Evolutionary conservation across 164 flowering plant genomes (phyloP).

Genomic region (Paratinospora sagittata): DNA sequence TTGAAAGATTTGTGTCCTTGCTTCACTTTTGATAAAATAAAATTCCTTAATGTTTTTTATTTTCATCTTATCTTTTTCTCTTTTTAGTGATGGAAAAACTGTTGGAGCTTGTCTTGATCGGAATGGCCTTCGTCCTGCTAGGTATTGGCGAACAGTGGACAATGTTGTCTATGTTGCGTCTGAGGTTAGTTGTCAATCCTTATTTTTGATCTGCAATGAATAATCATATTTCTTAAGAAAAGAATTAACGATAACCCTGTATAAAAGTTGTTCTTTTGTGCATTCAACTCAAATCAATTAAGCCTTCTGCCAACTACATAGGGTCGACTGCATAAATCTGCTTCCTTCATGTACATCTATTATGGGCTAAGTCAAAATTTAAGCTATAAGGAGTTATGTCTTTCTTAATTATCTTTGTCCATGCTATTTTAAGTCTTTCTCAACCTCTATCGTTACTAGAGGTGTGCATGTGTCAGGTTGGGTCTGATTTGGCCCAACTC

Average conservation of each 20-base stretch:
- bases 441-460: no score
- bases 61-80: conserved; percentile 6
- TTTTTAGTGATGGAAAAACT: conserved; percentile 92
- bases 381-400: no score
- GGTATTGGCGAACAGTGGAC: conserved; percentile 96
- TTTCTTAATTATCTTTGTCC: no score
- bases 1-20: background rate
- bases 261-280: no score
- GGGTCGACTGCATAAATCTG: no score
- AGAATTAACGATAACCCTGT: background rate
- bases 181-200: conserved; percentile 54
- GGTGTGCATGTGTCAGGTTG: no score
- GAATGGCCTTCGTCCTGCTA: conserved; percentile 99
- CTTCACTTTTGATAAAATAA: background rate
- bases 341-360: no score
- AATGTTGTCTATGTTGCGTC: conserved; percentile 99
- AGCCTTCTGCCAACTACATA: no score
- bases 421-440: no score
- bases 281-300: no score
- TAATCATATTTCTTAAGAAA: background rate
- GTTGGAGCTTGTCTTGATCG: conserved; percentile 99
- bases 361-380: no score
- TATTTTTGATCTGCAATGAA: background rate
- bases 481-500: no score
- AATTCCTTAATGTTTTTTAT: background rate